Percentiles rank a stretch among this genome's conserved stretches.
Evolutionary conservation across 2,329 filamentous ascomycete genomes (phyloP).

Genomic region (Cladorrhinum sp.): DNA sequence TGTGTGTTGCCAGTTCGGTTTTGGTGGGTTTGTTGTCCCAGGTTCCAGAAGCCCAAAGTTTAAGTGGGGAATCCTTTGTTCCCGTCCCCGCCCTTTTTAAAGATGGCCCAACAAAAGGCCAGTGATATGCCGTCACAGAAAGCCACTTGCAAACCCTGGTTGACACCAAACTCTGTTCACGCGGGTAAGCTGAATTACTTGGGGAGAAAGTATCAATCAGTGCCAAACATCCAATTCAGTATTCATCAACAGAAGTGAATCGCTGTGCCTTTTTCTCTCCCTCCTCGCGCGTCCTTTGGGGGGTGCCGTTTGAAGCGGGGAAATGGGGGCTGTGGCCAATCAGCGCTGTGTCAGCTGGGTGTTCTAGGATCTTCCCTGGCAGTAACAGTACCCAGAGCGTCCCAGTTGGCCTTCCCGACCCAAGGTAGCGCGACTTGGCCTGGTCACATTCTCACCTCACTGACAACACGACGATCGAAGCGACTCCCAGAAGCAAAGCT

Average conservation of each 20-base stretch:
- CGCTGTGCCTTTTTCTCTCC: conserved; percentile 14
- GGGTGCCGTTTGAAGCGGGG: conserved; percentile 23
- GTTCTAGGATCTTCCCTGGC: conserved; percentile 14
- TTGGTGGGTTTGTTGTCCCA: conserved; percentile 24
- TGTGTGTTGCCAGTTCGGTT: conserved; percentile 17
- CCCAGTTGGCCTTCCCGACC: conserved; percentile 17
- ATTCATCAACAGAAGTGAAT: conserved; percentile 5
- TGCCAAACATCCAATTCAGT: too few relatives aligned
- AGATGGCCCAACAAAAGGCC: background rate
- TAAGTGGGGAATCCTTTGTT: conserved; percentile 25
- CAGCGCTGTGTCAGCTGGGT: conserved; percentile 7
- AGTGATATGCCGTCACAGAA: background rate
- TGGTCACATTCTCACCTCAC: conserved; percentile 1
- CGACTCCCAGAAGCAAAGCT: background rate
- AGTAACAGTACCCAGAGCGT: conserved; percentile 12
- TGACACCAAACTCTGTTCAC: too few relatives aligned
- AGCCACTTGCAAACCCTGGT: background rate
- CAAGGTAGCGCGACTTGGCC: conserved; percentile 14
- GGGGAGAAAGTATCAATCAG: too few relatives aligned
- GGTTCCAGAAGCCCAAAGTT: conserved; percentile 22
- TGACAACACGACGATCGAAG: background rate
- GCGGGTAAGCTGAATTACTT: too few relatives aligned
- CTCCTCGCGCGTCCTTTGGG: conserved; percentile 17
- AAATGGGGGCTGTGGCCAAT: conserved; percentile 19
- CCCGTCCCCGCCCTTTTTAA: background rate